Base-by-base conservation (phyloP, 176 grass and related monocot species). In the Rhynchospora tenuis region DNA sequence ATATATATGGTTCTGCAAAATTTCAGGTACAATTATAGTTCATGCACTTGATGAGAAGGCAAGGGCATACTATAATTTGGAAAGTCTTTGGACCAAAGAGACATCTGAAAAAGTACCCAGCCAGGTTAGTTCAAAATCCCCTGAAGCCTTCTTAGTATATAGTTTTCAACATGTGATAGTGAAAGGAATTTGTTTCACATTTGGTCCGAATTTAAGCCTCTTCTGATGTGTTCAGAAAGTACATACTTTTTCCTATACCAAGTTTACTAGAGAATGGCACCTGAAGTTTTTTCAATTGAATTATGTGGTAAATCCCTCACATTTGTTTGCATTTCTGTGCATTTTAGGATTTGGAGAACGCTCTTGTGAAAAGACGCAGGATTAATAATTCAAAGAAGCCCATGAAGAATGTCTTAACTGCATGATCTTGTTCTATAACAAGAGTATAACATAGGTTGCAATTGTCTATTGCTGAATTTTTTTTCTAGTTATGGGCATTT, bases 41-140 rank as follows among this genome's bases (percentile, higher is more conserved):
- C 95, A 98, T 43, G 92, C 90, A 16, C 92, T 98, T 84, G 95
- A 98, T 86, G 95, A 98, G 85, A 98, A 90, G 79, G 95, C 95
- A 55, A 98, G 95, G 72, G 89, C 86, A 51, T 98, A 98, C 24
- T 98, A 98, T 86, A 90, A 98, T 90, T 86, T 98, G 85, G 95
- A 98, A 88, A 90, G 89, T 51, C 87, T 94, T 83, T 98, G 92
- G 92, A 93, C 89, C 58, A 94, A 86, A 85, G 90, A 88, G 50
- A 86, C 87, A 67, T 75, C 90, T 65, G 72, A 87, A 47, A 93
- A 91, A 67, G 73, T 73, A 75, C 91, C 90, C 0, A 73, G 81
- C 85, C 84, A 84, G 92, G 95, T 98, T 79, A 59, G 88, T 33
- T 59, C 69, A 27, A 62, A 6, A 57, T 29, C 20, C 46, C 16